A percentile compares a stretch with the other conserved stretches of the same genome.
Evolutionary conservation across 805 yeast genomes (phyloP).

Genomic region (Saccharomycopsis sp.): DNA sequence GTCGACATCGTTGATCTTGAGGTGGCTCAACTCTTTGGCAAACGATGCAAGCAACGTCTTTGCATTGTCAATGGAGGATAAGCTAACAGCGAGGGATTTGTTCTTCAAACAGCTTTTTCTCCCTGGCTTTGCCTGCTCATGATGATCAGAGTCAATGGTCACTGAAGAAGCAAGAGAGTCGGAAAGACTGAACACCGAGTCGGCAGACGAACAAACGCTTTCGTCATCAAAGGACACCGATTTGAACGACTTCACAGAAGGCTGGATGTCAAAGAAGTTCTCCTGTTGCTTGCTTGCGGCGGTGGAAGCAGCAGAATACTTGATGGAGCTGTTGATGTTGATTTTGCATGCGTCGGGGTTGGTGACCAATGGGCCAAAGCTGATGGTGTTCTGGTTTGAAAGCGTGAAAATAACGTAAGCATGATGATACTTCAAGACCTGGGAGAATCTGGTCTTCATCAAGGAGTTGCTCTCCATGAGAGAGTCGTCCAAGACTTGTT

Average conservation of each 20-base stretch:
- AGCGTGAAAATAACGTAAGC: slow-evolving; percentile 4
- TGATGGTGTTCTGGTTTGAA: slow-evolving; percentile 7
- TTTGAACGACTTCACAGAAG: background rate
- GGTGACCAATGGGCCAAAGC: slow-evolving; percentile 12
- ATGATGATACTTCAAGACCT: background rate
- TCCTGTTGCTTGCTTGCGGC: background rate
- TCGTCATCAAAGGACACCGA: slow-evolving; percentile 2
- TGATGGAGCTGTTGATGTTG: slow-evolving; percentile 9
- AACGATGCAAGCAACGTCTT: too few relatives aligned
- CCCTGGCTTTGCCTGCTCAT: too few relatives aligned
- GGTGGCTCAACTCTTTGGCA: background rate
- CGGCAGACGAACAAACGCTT: background rate
- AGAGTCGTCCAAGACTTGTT: background rate
- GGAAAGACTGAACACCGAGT: background rate
- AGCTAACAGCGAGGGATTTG: background rate
- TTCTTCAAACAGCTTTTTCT: background rate
- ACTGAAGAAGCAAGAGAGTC: background rate
- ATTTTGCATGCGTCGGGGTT: background rate
- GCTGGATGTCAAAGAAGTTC: background rate
- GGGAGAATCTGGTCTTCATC: background rate
- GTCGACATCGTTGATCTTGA: background rate
- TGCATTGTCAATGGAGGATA: background rate
- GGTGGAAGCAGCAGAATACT: slow-evolving; percentile 1
- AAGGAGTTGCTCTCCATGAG: background rate
- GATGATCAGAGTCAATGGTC: background rate